Base-by-base conservation (phyloP, 805 yeast genomes). In the Sugiyamaella smithiae region DNA sequence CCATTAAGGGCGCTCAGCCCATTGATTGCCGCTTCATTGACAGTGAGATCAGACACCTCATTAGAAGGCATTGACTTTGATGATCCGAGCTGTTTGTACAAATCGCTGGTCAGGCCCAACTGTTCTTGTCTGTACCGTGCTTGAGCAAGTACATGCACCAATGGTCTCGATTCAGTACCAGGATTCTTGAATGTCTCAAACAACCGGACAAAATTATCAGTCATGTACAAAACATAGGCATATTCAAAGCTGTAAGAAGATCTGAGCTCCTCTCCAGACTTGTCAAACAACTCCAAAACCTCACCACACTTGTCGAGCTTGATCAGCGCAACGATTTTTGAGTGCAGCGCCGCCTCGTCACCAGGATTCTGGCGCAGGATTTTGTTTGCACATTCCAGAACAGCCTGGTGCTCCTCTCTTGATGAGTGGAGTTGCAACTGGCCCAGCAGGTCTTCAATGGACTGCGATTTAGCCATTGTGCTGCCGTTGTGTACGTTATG, bases 1-100 rank as follows among this genome's bases (percentile, higher is more conserved):
- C 40, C 37, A 42, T n/a, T 32, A 17, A 36, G 35, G 3, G 28
- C 31, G 17, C 32, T 28, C 25, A 42, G 85, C 8, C 86, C 78
- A 20, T 78, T 65, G n/a, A 80, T 73, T 3, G 88, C 85, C 49
- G 80, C 65, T 57, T 77, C 78, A 61, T 85, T 85, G 38, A 82
- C 82, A 24, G 70, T 59, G 48, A 82, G 61, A 62, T 84, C 90
- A 31, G 71, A 58, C 19, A 57, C 58, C 55, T 75, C 83, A 46
- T 74, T 77, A 37, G 66, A 68, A 7, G 29, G 11, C 11, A 8
- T 7, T 11, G 11, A 26, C 11, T 26, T 11, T 7, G 9, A 7
- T 8, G 29, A 26, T 16, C 38, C 38, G 12, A 19, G 12, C 20
- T 14, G 22, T 17, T 40, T 64, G 59, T 78, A 81, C 3, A 80